Conservation (phyloP, 257 asterid genomes). For the Cruciata laevipes region DNA sequence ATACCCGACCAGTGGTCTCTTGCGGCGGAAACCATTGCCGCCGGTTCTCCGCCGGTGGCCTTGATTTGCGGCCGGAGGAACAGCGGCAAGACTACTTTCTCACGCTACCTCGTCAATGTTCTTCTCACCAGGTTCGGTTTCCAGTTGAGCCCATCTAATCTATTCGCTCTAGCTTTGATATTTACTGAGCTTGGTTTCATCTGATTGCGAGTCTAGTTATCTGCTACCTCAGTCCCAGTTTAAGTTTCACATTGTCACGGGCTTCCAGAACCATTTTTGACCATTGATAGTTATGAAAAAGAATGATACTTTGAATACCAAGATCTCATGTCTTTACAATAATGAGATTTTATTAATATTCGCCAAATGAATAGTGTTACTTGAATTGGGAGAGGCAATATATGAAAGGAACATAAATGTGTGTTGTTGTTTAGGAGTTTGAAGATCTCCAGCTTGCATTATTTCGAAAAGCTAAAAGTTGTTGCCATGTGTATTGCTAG, state of each 20-base stretch:
- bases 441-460: not conserved
- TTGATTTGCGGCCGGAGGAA: constrained; percentile 84
- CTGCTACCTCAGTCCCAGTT: no score
- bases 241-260: no score
- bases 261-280: no score
- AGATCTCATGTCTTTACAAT: no score
- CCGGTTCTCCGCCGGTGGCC: constrained; percentile 42
- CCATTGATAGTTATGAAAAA: no score
- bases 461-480: not conserved
- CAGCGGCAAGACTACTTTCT: constrained; percentile 80
- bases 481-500: not conserved
- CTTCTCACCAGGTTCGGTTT: constrained; percentile 57
- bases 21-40: constrained; percentile 53
- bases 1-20: constrained; percentile 68
- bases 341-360: no score
- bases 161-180: not conserved
- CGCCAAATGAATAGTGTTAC: no score
- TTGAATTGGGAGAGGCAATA: not conserved
- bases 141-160: not conserved
- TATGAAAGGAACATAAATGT: not conserved
- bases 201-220: not conserved
- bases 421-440: not conserved
- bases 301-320: not conserved
- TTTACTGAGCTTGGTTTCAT: no score
- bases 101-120: constrained; percentile 76